Conservation (phyloP, 306 rosid species). For the Prunus fruticosa region DNA sequence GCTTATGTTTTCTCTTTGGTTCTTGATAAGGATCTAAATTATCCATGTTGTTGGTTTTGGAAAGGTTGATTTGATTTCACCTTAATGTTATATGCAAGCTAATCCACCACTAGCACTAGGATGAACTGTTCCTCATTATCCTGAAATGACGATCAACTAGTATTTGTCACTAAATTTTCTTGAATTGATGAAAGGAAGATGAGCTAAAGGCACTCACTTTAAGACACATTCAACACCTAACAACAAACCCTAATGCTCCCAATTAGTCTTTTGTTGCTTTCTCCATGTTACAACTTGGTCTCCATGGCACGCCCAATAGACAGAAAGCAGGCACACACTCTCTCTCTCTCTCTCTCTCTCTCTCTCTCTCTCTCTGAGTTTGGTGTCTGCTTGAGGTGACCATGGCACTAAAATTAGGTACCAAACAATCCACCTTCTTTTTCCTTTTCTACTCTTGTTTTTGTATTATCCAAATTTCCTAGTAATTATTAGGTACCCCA, state of each 20-base stretch:
- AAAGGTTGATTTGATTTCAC: no score
- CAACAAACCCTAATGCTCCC: not conserved
- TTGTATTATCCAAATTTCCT: not conserved
- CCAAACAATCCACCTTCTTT: not conserved
- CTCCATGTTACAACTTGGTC: not conserved
- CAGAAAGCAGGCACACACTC: not conserved
- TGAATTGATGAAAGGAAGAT: no score
- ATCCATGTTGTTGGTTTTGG: no score
- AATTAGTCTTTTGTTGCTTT: not conserved
- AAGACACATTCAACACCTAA: not conserved
- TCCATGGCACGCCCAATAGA: not conserved
- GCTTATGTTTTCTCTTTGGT: no score
- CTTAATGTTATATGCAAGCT: no score
- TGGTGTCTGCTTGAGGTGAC: not conserved
- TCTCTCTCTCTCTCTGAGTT: not conserved
- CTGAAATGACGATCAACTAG: no score
- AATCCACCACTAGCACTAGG: no score
- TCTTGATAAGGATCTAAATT: no score
- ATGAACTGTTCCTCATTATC: no score
- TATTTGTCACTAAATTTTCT: no score
- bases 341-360: not conserved
- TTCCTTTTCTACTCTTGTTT: not conserved
- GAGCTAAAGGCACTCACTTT: not conserved
- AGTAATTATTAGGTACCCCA: not conserved
- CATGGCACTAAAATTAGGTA: not conserved